Evolutionary conservation across 225 moss, liverwort and hornwort species (phyloP), one percentile per base, ranked within the genome.

Genomic region (Bryoerythrophyllum caledonicum): DNA sequence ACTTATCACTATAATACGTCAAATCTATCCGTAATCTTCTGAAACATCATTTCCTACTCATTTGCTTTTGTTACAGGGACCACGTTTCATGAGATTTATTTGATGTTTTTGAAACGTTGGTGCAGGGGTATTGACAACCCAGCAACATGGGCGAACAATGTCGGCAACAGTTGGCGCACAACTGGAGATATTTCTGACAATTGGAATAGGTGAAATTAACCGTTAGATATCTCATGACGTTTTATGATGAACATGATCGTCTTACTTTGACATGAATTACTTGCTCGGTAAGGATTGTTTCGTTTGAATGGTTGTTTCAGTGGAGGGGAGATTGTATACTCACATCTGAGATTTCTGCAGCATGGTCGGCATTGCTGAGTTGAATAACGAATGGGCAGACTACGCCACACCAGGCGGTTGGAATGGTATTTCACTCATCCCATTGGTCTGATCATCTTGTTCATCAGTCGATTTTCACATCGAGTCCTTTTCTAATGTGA

Each of bases 151-250:
- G 90, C 71, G 20, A 70, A 20, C 14, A 27, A 73, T 43, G 67
- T 79, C 65, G 90, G 87, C 74, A 87, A 90, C 55, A 90, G 85
- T 74, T 90, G 90, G 90, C 86, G 90, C 20, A 90, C 90, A 60
- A 88, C 88, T 1, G 87, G 78, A 41, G 90, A 90, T 61, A 90
- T 90, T 66, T 59, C 59, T 58, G 90, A 90, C 70, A 6, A 73
- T 12, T 90, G 87, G 90, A 79, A 77, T 55, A 90, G 90, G 88
- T 88, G 52, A 48, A 38, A 8, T 8, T 56, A 34, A 34, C 34
- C 55, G 61, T 6, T 41, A 16, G 10, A 51, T 44, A 13, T 19
- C 21, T 35, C 53, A 23, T 37, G 28, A 64, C 16, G n/a, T 73
- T 67, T 60, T 32, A 66, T 55, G 54, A 44, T 60, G 58, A 7